phyloP scores from a whole-genome alignment of 345 rosid genomes.

The Eucalyptus victrix region DNA sequence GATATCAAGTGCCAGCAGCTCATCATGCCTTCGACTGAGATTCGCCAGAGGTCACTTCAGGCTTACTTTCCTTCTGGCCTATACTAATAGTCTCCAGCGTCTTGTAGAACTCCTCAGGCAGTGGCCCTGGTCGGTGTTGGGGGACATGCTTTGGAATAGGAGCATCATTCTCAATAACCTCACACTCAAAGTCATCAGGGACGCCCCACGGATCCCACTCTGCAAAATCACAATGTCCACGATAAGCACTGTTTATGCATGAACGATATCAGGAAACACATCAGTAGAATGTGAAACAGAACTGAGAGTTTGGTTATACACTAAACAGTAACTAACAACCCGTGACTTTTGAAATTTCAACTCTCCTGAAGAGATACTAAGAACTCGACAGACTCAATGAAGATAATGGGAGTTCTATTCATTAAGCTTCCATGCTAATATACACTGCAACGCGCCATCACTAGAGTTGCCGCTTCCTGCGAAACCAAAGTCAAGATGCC shows the following conservation, averaged over 20 bases:
- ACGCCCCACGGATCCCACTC: conserved; percentile 99
- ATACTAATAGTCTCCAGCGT: conserved; percentile 43
- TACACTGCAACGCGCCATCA: not conserved
- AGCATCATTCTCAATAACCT: conserved; percentile 84
- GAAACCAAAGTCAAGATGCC: not conserved
- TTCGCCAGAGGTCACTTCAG: conserved; percentile 35
- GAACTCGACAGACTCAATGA: not conserved
- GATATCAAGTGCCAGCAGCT: not conserved
- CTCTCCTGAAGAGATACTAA: not conserved
- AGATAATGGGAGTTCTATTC: not conserved
- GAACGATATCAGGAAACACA: not conserved
- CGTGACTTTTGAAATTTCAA: not conserved
- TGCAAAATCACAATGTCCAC: conserved; percentile 4
- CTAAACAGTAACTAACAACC: not conserved
- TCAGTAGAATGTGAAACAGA: not conserved
- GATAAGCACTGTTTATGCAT: not conserved
- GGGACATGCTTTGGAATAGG: conserved; percentile 95
- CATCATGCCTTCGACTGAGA: conserved; percentile 34
- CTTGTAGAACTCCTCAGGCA: conserved; percentile 81
- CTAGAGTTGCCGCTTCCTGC: not conserved
- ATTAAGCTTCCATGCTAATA: not conserved
- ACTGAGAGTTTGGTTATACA: not conserved
- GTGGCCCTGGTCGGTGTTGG: conserved; percentile 90
- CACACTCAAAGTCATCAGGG: conserved; percentile 87
- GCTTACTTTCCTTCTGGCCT: conserved; percentile 15